Evolutionary conservation across 2,329 filamentous ascomycete genomes (phyloP).

Genomic region (Cercospora zeae-maydis): DNA sequence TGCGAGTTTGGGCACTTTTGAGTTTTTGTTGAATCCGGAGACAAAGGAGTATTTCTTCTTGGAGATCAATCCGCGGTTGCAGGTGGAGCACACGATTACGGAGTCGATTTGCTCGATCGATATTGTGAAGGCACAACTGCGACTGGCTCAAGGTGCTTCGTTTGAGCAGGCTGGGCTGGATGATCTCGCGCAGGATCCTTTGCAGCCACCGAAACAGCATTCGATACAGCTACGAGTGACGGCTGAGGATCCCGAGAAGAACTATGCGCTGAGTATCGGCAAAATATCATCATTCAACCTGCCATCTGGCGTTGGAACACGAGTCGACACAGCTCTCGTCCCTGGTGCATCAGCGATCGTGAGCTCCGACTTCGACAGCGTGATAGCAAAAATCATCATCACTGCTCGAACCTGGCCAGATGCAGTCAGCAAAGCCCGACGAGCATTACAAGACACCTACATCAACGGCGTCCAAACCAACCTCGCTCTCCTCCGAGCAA

Average conservation of each 20-base stretch:
- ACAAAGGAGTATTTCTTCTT: conserved; percentile 55
- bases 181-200: conserved; percentile 33
- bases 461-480: conserved; percentile 60
- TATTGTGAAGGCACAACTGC: conserved; percentile 54
- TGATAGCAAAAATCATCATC: conserved; percentile 59
- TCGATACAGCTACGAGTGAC: conserved; percentile 58
- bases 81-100: conserved; percentile 62
- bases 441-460: conserved; percentile 54
- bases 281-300: conserved; percentile 55
- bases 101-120: conserved; percentile 55
- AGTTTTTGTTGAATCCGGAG: conserved; percentile 56
- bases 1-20: conserved; percentile 60
- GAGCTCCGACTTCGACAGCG: conserved; percentile 56
- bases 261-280: conserved; percentile 58
- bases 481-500: conserved; percentile 52
- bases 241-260: conserved; percentile 52
- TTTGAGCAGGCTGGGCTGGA: conserved; percentile 35
- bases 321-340: conserved; percentile 56
- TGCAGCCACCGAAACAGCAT: conserved; percentile 39
- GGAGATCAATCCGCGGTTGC: conserved; percentile 59
- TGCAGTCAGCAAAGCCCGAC: conserved; percentile 51
- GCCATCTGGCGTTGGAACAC: conserved; percentile 56
- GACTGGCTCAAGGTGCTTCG: conserved; percentile 51
- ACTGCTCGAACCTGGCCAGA: conserved; percentile 53
- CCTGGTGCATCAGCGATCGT: conserved; percentile 44